phyloP scores from a whole-genome alignment of 257 asterid species.

The Jaltomata sinuosa region DNA sequence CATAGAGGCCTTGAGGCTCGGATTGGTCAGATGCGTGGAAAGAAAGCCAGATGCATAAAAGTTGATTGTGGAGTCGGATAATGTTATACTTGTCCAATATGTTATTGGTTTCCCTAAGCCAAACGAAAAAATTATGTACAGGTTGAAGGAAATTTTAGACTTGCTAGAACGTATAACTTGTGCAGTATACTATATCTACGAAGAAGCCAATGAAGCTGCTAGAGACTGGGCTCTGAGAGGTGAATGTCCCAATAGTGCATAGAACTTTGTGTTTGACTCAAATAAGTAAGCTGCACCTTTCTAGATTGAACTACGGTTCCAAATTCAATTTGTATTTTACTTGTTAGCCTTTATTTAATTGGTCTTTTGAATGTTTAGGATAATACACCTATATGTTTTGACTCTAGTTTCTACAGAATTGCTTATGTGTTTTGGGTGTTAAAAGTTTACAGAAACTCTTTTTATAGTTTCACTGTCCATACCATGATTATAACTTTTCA shows the following conservation, averaged over 20 bases:
- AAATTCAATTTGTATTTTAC: not conserved
- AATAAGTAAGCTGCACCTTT: not conserved
- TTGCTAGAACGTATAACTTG: too few relatives aligned
- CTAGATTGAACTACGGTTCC: not conserved
- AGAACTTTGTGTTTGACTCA: not conserved
- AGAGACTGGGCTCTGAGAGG: not conserved
- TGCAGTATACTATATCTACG: not conserved
- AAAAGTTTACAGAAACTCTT: too few relatives aligned
- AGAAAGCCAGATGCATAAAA: too few relatives aligned
- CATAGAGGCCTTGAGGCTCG: too few relatives aligned
- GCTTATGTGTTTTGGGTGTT: not conserved
- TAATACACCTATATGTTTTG: not conserved
- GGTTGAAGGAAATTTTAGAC: too few relatives aligned
- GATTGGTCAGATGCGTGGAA: too few relatives aligned
- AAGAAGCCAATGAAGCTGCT: not conserved
- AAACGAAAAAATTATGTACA: too few relatives aligned
- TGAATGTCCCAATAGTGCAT: slow-evolving; percentile 12
- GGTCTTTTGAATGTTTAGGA: not conserved
- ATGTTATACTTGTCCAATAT: too few relatives aligned
- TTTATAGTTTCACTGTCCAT: too few relatives aligned
- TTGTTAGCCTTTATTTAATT: not conserved
- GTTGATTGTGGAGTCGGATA: too few relatives aligned
- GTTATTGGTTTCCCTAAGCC: too few relatives aligned
- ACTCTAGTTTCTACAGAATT: not conserved
- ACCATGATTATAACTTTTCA: too few relatives aligned